Percentiles rank a stretch among this genome's conserved stretches.
phyloP scores from a whole-genome alignment of 768 basidiomycete species.

The Pleurotus salmoneostramineus region DNA sequence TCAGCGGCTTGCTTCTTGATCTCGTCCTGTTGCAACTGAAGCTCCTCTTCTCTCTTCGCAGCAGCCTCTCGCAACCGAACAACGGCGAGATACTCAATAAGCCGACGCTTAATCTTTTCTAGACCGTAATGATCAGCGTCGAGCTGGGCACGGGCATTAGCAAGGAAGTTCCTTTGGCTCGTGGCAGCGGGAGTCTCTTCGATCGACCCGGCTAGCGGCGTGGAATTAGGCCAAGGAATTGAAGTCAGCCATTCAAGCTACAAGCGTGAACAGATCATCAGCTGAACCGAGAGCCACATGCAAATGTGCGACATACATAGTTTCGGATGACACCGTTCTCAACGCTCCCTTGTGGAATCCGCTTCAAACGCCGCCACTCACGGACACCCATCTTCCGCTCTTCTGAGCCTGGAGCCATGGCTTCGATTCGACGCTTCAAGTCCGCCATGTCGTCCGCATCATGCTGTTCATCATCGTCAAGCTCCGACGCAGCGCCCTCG shows the following conservation, averaged over 20 bases:
- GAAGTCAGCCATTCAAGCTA: constrained; percentile 89
- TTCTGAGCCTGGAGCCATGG: constrained; percentile 68
- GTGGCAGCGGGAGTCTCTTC: constrained; percentile 14
- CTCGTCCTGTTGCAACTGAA: constrained; percentile 4
- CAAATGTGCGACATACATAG: constrained; percentile 46
- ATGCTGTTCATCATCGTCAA: constrained; percentile 75
- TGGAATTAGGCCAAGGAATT: constrained; percentile 74
- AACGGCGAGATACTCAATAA: constrained; percentile 91
- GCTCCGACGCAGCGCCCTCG: constrained; percentile 38
- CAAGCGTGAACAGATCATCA: not conserved
- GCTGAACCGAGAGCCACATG: not conserved
- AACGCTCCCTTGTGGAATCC: constrained; percentile 87
- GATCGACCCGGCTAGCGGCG: constrained; percentile 14
- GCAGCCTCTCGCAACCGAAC: constrained; percentile 58
- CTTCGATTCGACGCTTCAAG: constrained; percentile 68
- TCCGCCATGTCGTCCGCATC: constrained; percentile 80
- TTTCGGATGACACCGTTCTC: constrained; percentile 87
- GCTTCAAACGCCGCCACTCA: constrained; percentile 80
- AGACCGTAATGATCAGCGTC: constrained; percentile 91
- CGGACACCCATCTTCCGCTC: constrained; percentile 78
- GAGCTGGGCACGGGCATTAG: constrained; percentile 71
- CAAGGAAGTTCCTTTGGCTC: constrained; percentile 41
- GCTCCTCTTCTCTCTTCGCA: constrained; percentile 31
- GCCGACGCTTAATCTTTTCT: constrained; percentile 86
- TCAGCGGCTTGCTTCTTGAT: constrained; percentile 16